Percentiles rank a stretch among this genome's conserved stretches.
These are phyloP conservation scores for Tetramitus jugosus DNA, from an alignment of 208 protist genomes.

Conservation along the genomic window DNA sequence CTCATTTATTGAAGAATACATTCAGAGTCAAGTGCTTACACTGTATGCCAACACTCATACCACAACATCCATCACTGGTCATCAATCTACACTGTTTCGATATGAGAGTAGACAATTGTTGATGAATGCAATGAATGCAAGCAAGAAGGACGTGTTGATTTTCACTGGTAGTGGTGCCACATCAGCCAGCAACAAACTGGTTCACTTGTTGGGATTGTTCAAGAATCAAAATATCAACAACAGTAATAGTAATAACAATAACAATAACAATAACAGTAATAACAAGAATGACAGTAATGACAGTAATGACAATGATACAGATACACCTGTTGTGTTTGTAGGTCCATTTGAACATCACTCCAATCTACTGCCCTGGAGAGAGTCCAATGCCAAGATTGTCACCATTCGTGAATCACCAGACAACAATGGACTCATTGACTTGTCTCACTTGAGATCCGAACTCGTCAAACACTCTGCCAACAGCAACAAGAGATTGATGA, in stretches of 20 bases:
- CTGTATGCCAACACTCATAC: constrained; percentile 23
- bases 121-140: not conserved
- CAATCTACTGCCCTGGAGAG: constrained; percentile 61
- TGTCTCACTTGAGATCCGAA: constrained; percentile 4
- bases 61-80: constrained; percentile 10
- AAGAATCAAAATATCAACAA: not conserved
- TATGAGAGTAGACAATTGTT: not conserved
- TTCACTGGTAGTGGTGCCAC: constrained; percentile 43
- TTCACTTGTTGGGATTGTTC: not conserved
- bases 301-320: not conserved
- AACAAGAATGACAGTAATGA: not conserved
- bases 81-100: not conserved
- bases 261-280: not conserved
- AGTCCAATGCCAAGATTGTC: constrained; percentile 28
- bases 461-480: not conserved
- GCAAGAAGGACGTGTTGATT: constrained; percentile 42
- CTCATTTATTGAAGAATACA: constrained; percentile 14
- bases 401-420: not conserved
- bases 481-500: constrained; percentile 6
- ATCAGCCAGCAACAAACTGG: not conserved
- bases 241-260: not conserved
- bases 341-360: constrained; percentile 61
- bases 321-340: constrained; percentile 42
- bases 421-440: not conserved
- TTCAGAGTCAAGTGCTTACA: not conserved